These are phyloP conservation scores for Encephalitozoon cuniculi DNA, from an alignment of 371 early-diverging fungal species.

Conservation along the genomic window DNA sequence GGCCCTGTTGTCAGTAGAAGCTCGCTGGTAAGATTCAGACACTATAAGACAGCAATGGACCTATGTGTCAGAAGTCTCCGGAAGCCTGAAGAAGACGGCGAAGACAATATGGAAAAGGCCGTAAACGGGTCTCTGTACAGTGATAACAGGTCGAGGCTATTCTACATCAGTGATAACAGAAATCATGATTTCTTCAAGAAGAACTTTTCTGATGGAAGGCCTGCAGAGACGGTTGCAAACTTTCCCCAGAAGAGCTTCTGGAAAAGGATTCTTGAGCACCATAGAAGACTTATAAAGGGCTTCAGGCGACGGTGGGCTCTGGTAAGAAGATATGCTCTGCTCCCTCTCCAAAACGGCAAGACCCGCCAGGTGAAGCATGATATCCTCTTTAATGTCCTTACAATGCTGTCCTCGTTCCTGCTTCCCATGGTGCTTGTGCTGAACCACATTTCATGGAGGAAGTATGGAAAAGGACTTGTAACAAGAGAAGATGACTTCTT, in stretches of 20 bases:
- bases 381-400: not conserved
- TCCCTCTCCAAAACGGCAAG: not conserved
- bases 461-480: not conserved
- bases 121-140: constrained; percentile 8
- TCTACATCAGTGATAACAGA: constrained; percentile 19
- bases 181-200: constrained; percentile 24
- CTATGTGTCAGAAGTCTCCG: constrained; percentile 4
- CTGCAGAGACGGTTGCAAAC: not conserved
- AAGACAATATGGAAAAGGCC: not conserved
- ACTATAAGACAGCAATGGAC: constrained; percentile 3
- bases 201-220: constrained; percentile 5
- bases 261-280: not conserved
- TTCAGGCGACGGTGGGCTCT: not conserved
- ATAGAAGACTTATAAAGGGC: not conserved
- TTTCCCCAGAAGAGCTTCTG: not conserved
- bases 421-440: not conserved
- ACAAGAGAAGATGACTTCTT: not conserved
- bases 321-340: not conserved
- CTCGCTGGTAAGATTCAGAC: not conserved
- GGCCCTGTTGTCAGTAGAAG: not conserved
- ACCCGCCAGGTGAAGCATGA: not conserved
- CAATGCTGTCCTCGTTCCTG: not conserved
- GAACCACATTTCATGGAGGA: not conserved
- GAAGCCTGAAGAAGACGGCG: not conserved
- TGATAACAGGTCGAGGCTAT: constrained; percentile 3